phyloP scores from a whole-genome alignment of 192 early-diverging fungal species.

The Backusella morwellensis region DNA sequence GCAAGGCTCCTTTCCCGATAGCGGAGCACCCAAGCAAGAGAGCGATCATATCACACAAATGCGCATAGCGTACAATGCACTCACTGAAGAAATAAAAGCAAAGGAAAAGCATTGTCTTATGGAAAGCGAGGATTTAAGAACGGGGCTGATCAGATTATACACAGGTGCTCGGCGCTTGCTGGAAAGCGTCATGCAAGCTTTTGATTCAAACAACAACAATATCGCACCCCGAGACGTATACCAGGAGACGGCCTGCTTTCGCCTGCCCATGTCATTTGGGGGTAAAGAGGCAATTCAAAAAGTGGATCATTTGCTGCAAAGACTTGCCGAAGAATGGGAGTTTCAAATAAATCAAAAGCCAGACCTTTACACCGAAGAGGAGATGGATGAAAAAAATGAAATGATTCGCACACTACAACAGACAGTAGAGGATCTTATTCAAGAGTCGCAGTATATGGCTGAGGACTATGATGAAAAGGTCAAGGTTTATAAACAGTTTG shows the following conservation, averaged over 20 bases:
- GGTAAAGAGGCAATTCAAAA: constrained; percentile 15
- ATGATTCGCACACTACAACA: constrained; percentile 45
- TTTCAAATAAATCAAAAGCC: constrained; percentile 20
- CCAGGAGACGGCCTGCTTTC: constrained; percentile 9
- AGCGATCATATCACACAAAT: neutral
- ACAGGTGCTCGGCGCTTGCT: neutral
- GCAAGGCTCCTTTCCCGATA: constrained; percentile 19
- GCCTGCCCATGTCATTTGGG: constrained; percentile 24
- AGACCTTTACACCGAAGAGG: constrained; percentile 29
- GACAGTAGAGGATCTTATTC: constrained; percentile 25
- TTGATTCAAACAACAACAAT: neutral
- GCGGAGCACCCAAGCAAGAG: neutral
- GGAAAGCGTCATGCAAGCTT: neutral
- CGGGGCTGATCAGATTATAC: neutral
- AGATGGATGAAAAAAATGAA: constrained; percentile 47
- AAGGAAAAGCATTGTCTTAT: neutral
- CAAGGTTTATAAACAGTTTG: constrained; percentile 27
- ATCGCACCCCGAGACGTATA: neutral
- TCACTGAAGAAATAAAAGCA: neutral
- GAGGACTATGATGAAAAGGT: constrained; percentile 22
- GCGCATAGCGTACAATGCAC: neutral
- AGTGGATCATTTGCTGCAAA: constrained; percentile 34
- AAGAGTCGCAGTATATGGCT: constrained; percentile 13
- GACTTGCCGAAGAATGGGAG: constrained; percentile 39
- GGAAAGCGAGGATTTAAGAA: constrained; percentile 35